Evolutionary conservation across 2,329 filamentous ascomycete species (phyloP), one percentile per base, ranked within the genome.

Genomic region (Neonectria coccinea): DNA sequence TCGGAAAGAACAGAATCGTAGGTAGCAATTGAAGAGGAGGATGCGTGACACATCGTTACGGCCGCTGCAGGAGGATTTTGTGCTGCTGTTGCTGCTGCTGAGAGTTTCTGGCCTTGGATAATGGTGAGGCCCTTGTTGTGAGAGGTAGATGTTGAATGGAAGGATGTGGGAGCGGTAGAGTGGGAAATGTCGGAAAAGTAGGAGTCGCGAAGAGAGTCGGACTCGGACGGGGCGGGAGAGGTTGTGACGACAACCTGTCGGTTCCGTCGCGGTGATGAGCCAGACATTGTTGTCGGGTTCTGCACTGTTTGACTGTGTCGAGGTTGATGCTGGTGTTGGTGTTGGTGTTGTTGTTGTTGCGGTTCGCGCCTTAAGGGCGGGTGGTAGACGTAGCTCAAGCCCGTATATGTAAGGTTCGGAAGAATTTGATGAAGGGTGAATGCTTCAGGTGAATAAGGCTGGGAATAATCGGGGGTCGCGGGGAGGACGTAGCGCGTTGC

Each of bases 1-100:
- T 74, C 72, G 20, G 67, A 81, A 71, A 87, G 81, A 3, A 89
- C 92, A 5, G 94, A 97, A 72, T 89, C 88, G 78, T 94, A 97
- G 1, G 94, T 97, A 65, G 93, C 91, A 70, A 89, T 85, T 0
- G 93, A 96, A 27, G 87, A 84, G 50, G 57, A 69, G 7, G 77
- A 78, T 12, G 64, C 64, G 50, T 67, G 62, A 56, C 72, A 74
- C 45, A 68, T 61, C 33, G 42, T 59, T 54, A 70, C 67, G 18
- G 56, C 55, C 55, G 56, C 61, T 18, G 56, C 51, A 27, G 70
- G 47, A 14, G 59, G 10, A 20, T 66, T 67, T 59, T 56, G 25
- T 25, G 25, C 61, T 25, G 25, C 61, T 22, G 47, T n/a, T 47
- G 57, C 18, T 47, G 56, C 12, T 48, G 53, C 48, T 33, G 70